phyloP scores from a whole-genome alignment of 495 filamentous ascomycete genomes.

The Penicillium coffeae region DNA sequence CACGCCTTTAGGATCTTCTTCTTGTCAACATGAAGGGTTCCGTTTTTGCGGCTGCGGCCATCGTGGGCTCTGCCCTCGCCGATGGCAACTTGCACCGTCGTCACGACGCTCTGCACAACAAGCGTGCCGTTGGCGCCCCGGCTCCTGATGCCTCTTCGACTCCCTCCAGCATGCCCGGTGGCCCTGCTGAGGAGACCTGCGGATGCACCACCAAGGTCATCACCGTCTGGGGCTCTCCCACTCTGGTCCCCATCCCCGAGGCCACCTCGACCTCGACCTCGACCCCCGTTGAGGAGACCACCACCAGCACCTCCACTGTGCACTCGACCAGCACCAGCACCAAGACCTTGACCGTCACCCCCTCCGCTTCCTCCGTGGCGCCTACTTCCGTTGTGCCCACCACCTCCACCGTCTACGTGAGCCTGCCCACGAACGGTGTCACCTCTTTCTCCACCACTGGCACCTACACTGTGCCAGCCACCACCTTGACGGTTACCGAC shows the following conservation, averaged over 20 bases:
- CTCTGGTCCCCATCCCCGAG: conserved; percentile 35
- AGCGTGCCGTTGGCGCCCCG: conserved; percentile 21
- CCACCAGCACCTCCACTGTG: conserved; percentile 34
- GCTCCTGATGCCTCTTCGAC: not conserved
- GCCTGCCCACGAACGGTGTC: conserved; percentile 61
- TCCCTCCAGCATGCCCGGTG: not conserved
- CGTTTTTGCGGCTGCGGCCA: conserved; percentile 61
- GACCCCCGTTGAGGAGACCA: conserved; percentile 19
- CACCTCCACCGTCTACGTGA: conserved; percentile 10
- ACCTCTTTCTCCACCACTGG: conserved; percentile 69
- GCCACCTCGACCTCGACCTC: too few species aligned
- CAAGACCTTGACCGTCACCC: conserved; percentile 31
- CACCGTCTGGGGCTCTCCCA: conserved; percentile 55
- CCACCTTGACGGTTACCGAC: conserved; percentile 66
- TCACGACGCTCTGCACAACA: conserved; percentile 57
- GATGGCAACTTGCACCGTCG: conserved; percentile 57
- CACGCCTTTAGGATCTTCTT: conserved; percentile 20
- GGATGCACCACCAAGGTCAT: conserved; percentile 68
- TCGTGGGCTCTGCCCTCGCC: conserved; percentile 59
- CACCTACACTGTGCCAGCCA: conserved; percentile 76
- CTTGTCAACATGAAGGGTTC: conserved; percentile 63
- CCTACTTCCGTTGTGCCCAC: conserved; percentile 18
- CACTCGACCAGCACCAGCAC: conserved; percentile 19
- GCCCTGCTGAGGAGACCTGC: conserved; percentile 42
- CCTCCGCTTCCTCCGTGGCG: conserved; percentile 21